These are phyloP conservation scores for Aspergillus cejpii DNA, from an alignment of 2,329 filamentous ascomycete species.

Conservation along the genomic window DNA sequence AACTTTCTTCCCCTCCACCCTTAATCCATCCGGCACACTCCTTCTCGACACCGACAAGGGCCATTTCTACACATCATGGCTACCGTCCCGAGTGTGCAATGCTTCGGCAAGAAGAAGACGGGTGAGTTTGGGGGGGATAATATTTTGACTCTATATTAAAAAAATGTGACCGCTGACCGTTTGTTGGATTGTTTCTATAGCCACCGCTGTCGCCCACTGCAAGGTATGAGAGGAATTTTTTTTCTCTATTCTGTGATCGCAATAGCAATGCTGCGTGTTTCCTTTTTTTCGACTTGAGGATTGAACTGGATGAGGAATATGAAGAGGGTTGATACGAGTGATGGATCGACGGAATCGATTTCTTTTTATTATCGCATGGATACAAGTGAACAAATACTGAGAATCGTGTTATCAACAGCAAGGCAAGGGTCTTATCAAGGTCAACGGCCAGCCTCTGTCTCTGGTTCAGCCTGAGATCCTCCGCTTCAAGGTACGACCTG, in stretches of 20 bases:
- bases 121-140: conserved; percentile 33
- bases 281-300: conserved; percentile 6
- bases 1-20: conserved; percentile 21
- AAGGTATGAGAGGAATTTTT: conserved; percentile 55
- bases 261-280: conserved; percentile 10
- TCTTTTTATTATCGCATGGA: neutral
- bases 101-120: conserved; percentile 98
- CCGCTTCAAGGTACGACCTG: conserved; percentile 74
- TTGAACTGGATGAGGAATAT: conserved; percentile 7
- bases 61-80: conserved; percentile 59
- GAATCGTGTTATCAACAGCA: conserved; percentile 44
- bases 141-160: no score
- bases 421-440: conserved; percentile 90
- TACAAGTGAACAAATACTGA: conserved; percentile 22
- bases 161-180: conserved; percentile 10
- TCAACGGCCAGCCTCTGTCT: conserved; percentile 92
- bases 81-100: conserved; percentile 77
- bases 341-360: neutral
- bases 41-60: conserved; percentile 37
- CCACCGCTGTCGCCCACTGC: conserved; percentile 85
- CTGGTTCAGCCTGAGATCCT: conserved; percentile 95
- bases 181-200: conserved; percentile 43
- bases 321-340: conserved; percentile 2
- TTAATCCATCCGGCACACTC: conserved; percentile 34
- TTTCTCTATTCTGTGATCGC: conserved; percentile 10